Conservation (phyloP, 352 stramenopile species). For the Globisporangium acanthophoron region DNA sequence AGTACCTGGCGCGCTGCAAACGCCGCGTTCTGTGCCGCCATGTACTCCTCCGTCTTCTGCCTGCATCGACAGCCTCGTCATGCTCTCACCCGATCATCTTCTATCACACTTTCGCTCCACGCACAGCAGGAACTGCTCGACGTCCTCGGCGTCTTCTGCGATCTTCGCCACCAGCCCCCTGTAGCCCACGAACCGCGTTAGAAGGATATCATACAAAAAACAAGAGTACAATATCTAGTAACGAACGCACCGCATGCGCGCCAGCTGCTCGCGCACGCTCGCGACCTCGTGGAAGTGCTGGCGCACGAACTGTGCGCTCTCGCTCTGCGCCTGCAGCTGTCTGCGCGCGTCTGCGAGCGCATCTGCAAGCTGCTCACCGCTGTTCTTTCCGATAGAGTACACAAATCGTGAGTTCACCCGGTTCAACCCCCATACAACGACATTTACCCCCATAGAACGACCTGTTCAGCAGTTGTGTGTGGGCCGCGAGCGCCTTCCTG, state of each 20-base stretch:
- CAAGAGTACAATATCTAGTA: not conserved
- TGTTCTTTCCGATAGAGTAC: conserved; percentile 9
- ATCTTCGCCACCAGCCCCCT: conserved; percentile 50
- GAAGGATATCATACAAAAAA: not conserved
- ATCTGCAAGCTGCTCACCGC: conserved; percentile 43
- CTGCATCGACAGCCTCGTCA: conserved; percentile 8
- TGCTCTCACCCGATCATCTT: too few relatives aligned
- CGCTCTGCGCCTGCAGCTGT: conserved; percentile 49
- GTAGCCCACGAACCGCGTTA: not conserved
- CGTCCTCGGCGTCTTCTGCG: conserved; percentile 52
- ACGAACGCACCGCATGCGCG: conserved; percentile 27
- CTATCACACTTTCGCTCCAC: not conserved
- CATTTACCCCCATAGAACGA: conserved; percentile 5
- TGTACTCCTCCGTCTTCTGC: conserved; percentile 62
- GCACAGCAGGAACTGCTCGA: conserved; percentile 61
- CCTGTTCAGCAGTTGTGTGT: conserved; percentile 45
- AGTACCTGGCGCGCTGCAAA: conserved; percentile 53
- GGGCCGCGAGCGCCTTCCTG: conserved; percentile 22
- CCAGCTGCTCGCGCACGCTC: conserved; percentile 48
- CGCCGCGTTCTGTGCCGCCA: conserved; percentile 63
- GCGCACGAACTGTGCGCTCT: conserved; percentile 61
- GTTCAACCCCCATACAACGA: too few relatives aligned
- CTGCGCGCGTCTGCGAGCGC: conserved; percentile 33
- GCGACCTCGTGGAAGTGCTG: conserved; percentile 61
- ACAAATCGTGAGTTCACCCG: not conserved